A percentile compares a stretch with the other conserved stretches of the same genome.
Conservation (phyloP, 371 early-diverging fungal species). For the Actinomortierella ambigua region DNA sequence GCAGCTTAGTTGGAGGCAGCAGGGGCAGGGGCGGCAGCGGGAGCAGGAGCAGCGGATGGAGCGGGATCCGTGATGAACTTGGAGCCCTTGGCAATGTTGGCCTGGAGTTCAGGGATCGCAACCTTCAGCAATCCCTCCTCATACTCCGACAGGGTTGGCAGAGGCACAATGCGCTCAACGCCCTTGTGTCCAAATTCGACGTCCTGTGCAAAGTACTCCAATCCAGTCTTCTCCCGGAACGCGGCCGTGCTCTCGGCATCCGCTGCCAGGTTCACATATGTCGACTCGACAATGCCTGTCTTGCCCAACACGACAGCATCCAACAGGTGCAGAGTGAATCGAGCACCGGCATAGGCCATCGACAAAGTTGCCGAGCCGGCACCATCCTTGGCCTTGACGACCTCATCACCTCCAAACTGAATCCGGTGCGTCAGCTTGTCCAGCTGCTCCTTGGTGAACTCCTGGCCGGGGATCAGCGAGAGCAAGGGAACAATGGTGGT, state of each 20-base stretch:
- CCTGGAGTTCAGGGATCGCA: slow-evolving; percentile 78
- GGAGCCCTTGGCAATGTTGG: slow-evolving; percentile 76
- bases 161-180: slow-evolving; percentile 70
- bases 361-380: slow-evolving; percentile 86
- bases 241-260: slow-evolving; percentile 43
- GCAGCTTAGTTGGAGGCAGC: no score
- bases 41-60: no score
- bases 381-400: slow-evolving; percentile 92
- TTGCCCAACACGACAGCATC: slow-evolving; percentile 71
- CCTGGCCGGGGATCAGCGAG: slow-evolving; percentile 56
- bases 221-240: slow-evolving; percentile 41
- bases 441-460: slow-evolving; percentile 72
- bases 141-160: slow-evolving; percentile 67
- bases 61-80: slow-evolving; percentile 52
- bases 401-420: slow-evolving; percentile 95
- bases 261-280: slow-evolving; percentile 73
- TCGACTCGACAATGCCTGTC: slow-evolving; percentile 73
- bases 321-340: slow-evolving; percentile 76
- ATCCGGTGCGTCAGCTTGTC: slow-evolving; percentile 80
- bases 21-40: no score
- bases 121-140: slow-evolving; percentile 75
- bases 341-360: slow-evolving; percentile 93
- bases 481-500: slow-evolving; percentile 82
- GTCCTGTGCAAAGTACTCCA: slow-evolving; percentile 84
- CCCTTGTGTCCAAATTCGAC: slow-evolving; percentile 86